These are phyloP conservation scores for Ustilago tritici DNA, from an alignment of 1,284 basidiomycete species.

Conservation along the genomic window DNA sequence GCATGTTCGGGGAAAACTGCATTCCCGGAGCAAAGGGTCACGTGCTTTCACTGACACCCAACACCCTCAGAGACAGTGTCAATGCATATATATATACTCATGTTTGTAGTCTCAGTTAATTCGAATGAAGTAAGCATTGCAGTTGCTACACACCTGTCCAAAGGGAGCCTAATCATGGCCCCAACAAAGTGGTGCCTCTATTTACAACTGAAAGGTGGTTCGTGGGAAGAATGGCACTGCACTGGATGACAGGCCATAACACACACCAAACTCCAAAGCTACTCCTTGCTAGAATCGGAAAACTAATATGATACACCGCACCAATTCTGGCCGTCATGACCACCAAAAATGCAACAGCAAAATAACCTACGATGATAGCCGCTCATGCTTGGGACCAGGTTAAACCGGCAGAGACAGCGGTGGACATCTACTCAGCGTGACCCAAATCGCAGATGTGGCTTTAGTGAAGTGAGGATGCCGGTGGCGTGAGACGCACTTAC, in stretches of 20 bases:
- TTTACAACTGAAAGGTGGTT: no score
- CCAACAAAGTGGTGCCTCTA: no score
- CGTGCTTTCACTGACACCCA: no score
- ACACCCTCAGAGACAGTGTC: no score
- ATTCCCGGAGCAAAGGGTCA: no score
- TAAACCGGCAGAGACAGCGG: slow-evolving; percentile 49
- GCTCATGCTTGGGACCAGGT: slow-evolving; percentile 62
- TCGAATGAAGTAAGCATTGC: no score
- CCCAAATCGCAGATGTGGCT: neutral
- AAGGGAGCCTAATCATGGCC: no score
- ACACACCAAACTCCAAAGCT: slow-evolving; percentile 83
- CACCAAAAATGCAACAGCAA: slow-evolving; percentile 79
- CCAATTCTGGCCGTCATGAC: slow-evolving; percentile 83
- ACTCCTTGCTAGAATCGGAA: slow-evolving; percentile 80
- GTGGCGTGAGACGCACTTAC: neutral
- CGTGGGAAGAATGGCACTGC: slow-evolving; percentile 74
- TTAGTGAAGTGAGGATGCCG: neutral
- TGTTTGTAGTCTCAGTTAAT: no score
- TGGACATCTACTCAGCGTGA: neutral
- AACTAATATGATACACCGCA: slow-evolving; percentile 74
- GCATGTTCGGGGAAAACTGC: no score
- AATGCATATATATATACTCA: no score
- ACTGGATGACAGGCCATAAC: slow-evolving; percentile 81
- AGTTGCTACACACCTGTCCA: no score
- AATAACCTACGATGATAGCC: slow-evolving; percentile 75